Base-by-base conservation (phyloP, 306 rosid genomes). In the Crataegus laevigata region DNA sequence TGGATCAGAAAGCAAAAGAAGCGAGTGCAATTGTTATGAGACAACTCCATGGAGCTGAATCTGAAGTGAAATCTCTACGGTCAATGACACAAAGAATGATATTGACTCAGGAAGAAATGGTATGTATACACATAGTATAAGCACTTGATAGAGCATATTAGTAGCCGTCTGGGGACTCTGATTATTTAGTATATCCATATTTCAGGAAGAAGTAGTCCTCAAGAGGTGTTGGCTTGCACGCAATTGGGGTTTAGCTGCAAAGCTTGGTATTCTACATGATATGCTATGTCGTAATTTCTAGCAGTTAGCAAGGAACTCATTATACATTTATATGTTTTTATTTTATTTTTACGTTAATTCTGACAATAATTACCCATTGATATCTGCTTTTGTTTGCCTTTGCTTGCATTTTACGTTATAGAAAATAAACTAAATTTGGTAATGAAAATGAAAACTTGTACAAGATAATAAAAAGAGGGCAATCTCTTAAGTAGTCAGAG, bases 191-290 rank as follows among this genome's bases (percentile, higher is more conserved):
- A 36, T 72, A 75, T 72, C 77, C 55, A 76, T 59, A 58, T 85
- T 77, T 82, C 89, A 94, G 98, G 98, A 94, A 81, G 98, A 94
- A 90, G 98, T 94, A 66, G 98, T 94, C 84, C 97, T 94, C 30
- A 91, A 94, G 89, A 92, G 97, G 84, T 94, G 98, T 79, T 94
- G 98, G 98, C 94, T 94, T 84, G 98, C 98, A 78, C 97, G 97
- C 68, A 91, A 94, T 80, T 94, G 98, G 98, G 97, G 98, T 69
- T 82, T 94, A 76, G 98, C 98, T 51, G 88, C 91, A 77, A 94
- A 86, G 85, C 88, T 84, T 76, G 96, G 98, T 91, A 85, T 75
- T 67, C 74, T 74, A 28, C 34, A 14, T 59, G 71, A 50, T 38
- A 5, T 51, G 21, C 30, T n/a, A 47, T 64, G 18, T 52, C 45